Base-by-base conservation (phyloP, 352 stramenopile genomes). In the Globisporangium sylvaticum region DNA sequence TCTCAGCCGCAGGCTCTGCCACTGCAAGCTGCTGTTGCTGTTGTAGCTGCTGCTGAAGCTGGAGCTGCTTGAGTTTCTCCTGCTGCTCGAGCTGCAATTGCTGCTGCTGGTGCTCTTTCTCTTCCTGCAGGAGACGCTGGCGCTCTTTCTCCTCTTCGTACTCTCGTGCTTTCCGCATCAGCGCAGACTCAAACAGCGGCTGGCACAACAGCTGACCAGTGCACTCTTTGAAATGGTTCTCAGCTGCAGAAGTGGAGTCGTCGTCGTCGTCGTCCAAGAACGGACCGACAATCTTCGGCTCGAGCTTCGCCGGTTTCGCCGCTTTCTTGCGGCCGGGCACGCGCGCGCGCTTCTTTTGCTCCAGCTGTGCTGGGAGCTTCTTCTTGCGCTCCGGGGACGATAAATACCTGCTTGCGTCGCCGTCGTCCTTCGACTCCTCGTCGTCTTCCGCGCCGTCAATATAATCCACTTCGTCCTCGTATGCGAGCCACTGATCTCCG, bases 381-480 rank as follows among this genome's bases (percentile, higher is more conserved):
- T 81, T 75, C 58, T 85, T 85, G 10, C 62, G 68, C 55, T 52
- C 42, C 64, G 77, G 58, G 10, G 76, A 83, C 55, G 66, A 71
- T 20, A 61, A 32, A 57, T 66, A 62, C 25, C 77, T 52, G 48
- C 59, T 63, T 4, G 62, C 29, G 10, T 74, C 72, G 20, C 20
- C 54, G 9, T 74, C 71, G 15, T 68, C 68, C 15, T 65, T 58
- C 58, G 12, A 56, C n/a, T 48, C 65, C 0, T 65, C 58, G 14
- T 42, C 54, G 54, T 76, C 75, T 22, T 69, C 58, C 0, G 62
- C 72, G 50, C 73, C 82, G 25, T 92, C 84, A 55, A 80, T 89
- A 63, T 96, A 96, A 46, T 96, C 88, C 20, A 96, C 82, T 72
- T 96, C 88, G 50, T 96, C 86, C 58, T 96, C 88, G 58, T 96